phyloP scores from a whole-genome alignment of 2,329 filamentous ascomycete genomes.

The Cryphonectria parasitica region DNA sequence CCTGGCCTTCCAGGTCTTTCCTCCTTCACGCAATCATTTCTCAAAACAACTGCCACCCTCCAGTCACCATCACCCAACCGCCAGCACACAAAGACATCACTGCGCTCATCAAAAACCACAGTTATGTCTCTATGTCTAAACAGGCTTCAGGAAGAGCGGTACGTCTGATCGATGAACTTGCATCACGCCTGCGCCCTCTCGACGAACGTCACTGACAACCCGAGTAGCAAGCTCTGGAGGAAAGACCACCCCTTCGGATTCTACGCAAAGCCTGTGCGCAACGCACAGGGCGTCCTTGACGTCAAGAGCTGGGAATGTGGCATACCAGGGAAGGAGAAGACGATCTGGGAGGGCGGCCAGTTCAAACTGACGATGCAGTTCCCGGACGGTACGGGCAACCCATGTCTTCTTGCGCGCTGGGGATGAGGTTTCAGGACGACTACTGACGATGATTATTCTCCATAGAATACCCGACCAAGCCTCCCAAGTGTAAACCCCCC shows the following conservation, averaged over 20 bases:
- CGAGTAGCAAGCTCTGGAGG: slow-evolving; percentile 89
- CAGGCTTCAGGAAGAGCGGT: slow-evolving; percentile 87
- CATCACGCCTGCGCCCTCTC: not conserved
- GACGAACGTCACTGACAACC: not conserved
- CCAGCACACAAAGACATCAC: not conserved
- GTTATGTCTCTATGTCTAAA: slow-evolving; percentile 87
- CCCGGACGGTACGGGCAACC: slow-evolving; percentile 75
- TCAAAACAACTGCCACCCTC: not conserved
- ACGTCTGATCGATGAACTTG: slow-evolving; percentile 39
- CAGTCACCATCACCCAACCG: not conserved
- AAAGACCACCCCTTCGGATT: slow-evolving; percentile 97
- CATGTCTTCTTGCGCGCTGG: not conserved
- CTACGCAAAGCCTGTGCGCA: slow-evolving; percentile 86
- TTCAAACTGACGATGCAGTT: slow-evolving; percentile 95
- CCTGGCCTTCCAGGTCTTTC: not conserved
- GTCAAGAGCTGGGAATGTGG: slow-evolving; percentile 97
- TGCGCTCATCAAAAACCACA: not conserved
- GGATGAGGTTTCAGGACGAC: not conserved
- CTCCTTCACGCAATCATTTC: not conserved
- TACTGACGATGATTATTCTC: slow-evolving; percentile 31
- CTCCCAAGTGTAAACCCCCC: slow-evolving; percentile 83
- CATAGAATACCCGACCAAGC: slow-evolving; percentile 96
- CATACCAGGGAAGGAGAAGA: slow-evolving; percentile 94
- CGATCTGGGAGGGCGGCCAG: slow-evolving; percentile 95
- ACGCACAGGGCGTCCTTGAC: slow-evolving; percentile 79